Conservation (phyloP, 257 asterid genomes). For the Anisodus acutangulus region DNA sequence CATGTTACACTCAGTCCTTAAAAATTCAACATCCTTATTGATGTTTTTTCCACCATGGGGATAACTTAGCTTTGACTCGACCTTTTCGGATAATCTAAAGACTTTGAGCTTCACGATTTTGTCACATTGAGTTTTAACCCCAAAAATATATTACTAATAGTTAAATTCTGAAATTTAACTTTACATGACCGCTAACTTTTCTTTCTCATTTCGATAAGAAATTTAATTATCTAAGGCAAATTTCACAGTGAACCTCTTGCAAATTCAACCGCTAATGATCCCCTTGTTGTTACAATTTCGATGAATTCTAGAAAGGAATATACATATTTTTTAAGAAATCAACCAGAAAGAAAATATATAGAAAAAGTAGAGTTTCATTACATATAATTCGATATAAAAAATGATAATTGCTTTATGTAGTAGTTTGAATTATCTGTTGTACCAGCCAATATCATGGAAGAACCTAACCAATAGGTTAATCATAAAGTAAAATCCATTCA, state of each 20-base stretch:
- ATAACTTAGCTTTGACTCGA: background rate
- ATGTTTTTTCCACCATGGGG: background rate
- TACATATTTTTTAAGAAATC: background rate
- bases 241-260: background rate
- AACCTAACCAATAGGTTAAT: background rate
- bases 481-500: constrained; percentile 4
- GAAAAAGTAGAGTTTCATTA: background rate
- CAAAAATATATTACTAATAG: background rate
- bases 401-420: background rate
- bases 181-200: background rate
- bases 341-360: background rate
- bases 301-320: background rate
- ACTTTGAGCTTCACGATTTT: background rate
- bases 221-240: background rate
- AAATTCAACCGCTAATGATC: background rate
- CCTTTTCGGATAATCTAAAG: background rate
- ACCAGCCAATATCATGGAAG: too few species aligned
- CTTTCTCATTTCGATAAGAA: background rate
- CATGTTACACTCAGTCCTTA: background rate
- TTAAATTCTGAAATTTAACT: background rate
- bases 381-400: background rate
- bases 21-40: background rate
- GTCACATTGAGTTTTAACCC: background rate
- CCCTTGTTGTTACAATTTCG: background rate
- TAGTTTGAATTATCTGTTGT: background rate